Percentiles rank a stretch among this genome's conserved stretches.
Conservation (phyloP, 2,329 filamentous ascomycete species). For the Colletotrichum godetiae region DNA sequence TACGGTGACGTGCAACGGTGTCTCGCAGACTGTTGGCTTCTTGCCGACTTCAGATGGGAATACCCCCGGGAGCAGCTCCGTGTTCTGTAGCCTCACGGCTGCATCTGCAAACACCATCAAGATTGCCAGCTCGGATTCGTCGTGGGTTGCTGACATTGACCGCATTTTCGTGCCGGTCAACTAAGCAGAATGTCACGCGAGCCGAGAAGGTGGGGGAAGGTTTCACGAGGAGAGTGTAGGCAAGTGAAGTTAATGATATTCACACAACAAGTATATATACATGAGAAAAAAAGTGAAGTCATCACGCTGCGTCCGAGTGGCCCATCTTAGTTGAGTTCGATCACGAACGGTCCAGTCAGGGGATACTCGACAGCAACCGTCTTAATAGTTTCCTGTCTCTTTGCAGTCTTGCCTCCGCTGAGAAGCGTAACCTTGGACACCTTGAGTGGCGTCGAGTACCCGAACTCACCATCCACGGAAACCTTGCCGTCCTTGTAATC, state of each 20-base stretch:
- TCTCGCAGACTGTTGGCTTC: slow-evolving; percentile 63
- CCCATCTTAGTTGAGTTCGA: slow-evolving; percentile 11
- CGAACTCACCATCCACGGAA: slow-evolving; percentile 63
- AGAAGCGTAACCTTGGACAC: slow-evolving; percentile 64
- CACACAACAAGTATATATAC: not conserved
- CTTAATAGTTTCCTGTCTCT: slow-evolving; percentile 28
- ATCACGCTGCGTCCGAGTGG: not conserved
- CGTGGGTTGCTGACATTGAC: slow-evolving; percentile 64
- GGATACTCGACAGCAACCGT: slow-evolving; percentile 38
- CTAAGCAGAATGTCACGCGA: not conserved
- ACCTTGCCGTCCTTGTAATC: slow-evolving; percentile 65
- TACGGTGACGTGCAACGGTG: slow-evolving; percentile 67
- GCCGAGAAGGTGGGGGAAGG: not conserved
- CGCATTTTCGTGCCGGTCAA: slow-evolving; percentile 61
- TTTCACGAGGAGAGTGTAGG: not conserved
- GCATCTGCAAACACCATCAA: slow-evolving; percentile 60
- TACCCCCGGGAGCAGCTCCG: slow-evolving; percentile 53
- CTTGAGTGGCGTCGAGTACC: slow-evolving; percentile 55
- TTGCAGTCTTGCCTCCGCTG: slow-evolving; percentile 18
- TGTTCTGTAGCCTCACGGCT: slow-evolving; percentile 60
- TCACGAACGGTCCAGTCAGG: slow-evolving; percentile 36
- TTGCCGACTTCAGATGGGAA: slow-evolving; percentile 59
- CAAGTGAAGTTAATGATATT: not conserved
- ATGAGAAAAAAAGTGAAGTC: not conserved
- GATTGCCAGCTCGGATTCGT: slow-evolving; percentile 51